Evolutionary conservation across 2,329 filamentous ascomycete species (phyloP).

Genomic region (Penicillium freii): DNA sequence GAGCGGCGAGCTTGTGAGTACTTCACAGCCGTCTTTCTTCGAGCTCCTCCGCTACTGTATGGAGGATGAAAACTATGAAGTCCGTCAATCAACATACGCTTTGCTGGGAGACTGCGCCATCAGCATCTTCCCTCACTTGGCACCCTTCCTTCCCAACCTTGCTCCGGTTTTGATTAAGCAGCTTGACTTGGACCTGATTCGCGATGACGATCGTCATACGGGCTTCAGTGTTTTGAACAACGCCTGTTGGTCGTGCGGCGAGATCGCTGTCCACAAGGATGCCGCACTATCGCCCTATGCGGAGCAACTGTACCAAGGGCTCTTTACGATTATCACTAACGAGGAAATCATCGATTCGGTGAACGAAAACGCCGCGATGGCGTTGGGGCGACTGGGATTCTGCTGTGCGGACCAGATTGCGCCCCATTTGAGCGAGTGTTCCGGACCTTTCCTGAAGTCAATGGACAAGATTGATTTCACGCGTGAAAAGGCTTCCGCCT

Average conservation of each 20-base stretch:
- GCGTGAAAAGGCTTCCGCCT: constrained; percentile 90
- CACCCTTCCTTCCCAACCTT: constrained; percentile 68
- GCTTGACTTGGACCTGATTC: constrained; percentile 73
- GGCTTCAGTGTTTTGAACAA: constrained; percentile 96
- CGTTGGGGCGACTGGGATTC: constrained; percentile 81
- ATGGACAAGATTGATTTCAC: constrained; percentile 85
- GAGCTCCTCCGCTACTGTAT: constrained; percentile 88
- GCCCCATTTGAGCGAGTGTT: constrained; percentile 75
- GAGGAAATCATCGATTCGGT: constrained; percentile 81
- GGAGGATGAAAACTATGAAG: constrained; percentile 86
- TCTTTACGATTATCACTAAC: constrained; percentile 80
- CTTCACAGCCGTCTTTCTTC: constrained; percentile 79
- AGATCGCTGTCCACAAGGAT: constrained; percentile 79
- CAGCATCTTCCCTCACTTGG: constrained; percentile 80
- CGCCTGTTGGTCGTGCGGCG: constrained; percentile 93
- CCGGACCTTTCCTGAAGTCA: constrained; percentile 73
- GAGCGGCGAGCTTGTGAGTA: constrained; percentile 72
- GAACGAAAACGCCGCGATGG: constrained; percentile 90
- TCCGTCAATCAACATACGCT: constrained; percentile 93
- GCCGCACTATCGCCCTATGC: constrained; percentile 72
- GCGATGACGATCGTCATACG: constrained; percentile 77
- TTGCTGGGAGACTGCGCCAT: constrained; percentile 92
- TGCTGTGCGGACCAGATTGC: constrained; percentile 74
- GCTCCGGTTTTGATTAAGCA: constrained; percentile 80
- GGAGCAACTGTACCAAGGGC: constrained; percentile 70